Evolutionary conservation across 2,329 filamentous ascomycete species (phyloP).

Genomic region (Pezicula rhizophila): DNA sequence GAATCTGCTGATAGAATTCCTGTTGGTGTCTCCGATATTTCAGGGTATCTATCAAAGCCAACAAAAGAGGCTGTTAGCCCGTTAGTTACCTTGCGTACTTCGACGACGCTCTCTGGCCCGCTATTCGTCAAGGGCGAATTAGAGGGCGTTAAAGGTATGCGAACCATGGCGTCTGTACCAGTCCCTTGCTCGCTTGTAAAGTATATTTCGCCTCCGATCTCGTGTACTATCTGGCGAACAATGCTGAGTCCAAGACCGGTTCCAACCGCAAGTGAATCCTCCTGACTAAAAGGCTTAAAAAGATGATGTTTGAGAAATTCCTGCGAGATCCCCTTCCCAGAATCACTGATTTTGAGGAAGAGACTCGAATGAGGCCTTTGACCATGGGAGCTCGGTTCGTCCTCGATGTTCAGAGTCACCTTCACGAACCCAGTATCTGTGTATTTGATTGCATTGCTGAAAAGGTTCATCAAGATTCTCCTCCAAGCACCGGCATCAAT

Average conservation of each 20-base stretch:
- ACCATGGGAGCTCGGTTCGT: conserved; percentile 11
- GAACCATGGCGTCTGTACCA: conserved; percentile 44
- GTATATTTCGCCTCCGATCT: conserved; percentile 52
- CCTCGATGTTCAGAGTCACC: conserved; percentile 30
- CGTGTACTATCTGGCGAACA: conserved; percentile 53
- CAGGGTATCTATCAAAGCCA: conserved; percentile 23
- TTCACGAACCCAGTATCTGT: conserved; percentile 46
- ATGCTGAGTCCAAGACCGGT: conserved; percentile 59
- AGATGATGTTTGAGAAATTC: conserved; percentile 54
- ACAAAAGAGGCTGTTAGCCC: conserved; percentile 18
- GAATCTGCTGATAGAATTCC: conserved; percentile 23
- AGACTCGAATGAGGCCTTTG: conserved; percentile 15
- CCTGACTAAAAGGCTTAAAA: conserved; percentile 58
- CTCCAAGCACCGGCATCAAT: conserved; percentile 48
- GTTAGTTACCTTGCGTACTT: conserved; percentile 12
- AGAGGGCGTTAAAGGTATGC: conserved; percentile 17
- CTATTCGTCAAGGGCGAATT: conserved; percentile 5
- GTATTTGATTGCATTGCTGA: conserved; percentile 59
- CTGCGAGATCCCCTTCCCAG: conserved; percentile 57
- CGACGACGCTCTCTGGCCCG: conserved; percentile 8
- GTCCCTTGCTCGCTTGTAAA: conserved; percentile 46
- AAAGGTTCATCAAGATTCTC: conserved; percentile 52
- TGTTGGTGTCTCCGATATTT: conserved; percentile 24
- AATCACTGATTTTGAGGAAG: conserved; percentile 49
- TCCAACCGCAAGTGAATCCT: conserved; percentile 53